Base-by-base conservation (phyloP, 2,329 filamentous ascomycete genomes). In the Pseudogymnoascus sp. region DNA sequence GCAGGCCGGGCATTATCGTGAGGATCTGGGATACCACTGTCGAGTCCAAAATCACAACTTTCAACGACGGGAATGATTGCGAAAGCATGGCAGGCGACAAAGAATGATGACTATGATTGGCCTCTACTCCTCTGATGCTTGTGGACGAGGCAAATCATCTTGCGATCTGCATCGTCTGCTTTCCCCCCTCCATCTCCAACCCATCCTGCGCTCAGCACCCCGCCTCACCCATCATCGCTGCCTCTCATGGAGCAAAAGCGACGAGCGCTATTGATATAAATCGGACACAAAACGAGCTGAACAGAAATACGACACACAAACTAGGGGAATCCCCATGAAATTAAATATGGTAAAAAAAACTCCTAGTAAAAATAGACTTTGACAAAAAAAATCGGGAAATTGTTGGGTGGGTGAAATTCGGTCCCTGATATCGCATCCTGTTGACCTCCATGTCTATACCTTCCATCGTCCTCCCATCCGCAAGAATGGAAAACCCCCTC, bases 391-490 rank as follows among this genome's bases (percentile, higher is more conserved):
- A 51, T 29, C 25, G 42, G 25, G 25, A 51, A 51, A 51, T 51
- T 29, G 25, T 51, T 15, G 42, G 42, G 25, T 31, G 42, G 25
- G 42, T 51, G 21, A 21, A 51, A 51, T 27, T 51, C 42, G 42
- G 42, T 51, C 42, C 42, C 42, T 51, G 25, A 31, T 51, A 27
- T 51, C 42, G 25, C 42, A 48, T 48, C 42, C 12, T 15, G 42
- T 51, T 51, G 42, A 51, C 42, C 42, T 51, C 42, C 42, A 51
- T 51, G 42, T 51, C 42, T 51, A 51, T 51, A 51, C 42, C 42
- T 31, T 15, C 21, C 5, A 3, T 51, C 42, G 7, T 51, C 42
- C 42, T 29, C 42, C 42, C 42, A 51, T 31, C 42, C 42, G 42
- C 42, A 10, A 29, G 42, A 51, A 31, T 51, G 42, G 42, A 51